Evolutionary conservation across 2,329 filamentous ascomycete genomes (phyloP), one percentile per base, ranked within the genome.

Genomic region (Chalaropsis thielavioides): DNA sequence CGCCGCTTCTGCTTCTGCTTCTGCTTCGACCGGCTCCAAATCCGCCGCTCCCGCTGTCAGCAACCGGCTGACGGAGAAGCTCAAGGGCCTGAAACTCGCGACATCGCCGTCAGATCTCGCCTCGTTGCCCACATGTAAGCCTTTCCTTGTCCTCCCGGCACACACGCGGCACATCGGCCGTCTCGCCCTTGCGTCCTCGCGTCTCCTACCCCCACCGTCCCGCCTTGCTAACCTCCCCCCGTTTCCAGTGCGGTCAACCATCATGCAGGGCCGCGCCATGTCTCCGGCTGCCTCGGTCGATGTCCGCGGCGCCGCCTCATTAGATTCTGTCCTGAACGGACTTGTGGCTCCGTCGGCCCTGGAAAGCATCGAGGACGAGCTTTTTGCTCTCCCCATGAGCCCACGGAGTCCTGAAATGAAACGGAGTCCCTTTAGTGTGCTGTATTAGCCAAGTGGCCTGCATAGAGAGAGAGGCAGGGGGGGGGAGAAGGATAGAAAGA

Each of bases 381-480:
- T 96, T 1, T 96, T 96, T 72, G 91, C 90, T 0, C 81, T 95
- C 63, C 90, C 90, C 1, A 84, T 96, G 76, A 92, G 89, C 71
- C 91, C 91, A 0, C 80, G 91, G 62, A 92, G 89, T 70, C 91
- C 91, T 0, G 90, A 95, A 69, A 90, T 94, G 79, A 84, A 85
- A 63, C 89, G 85, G 70, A 92, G 89, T 71, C 91, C 90, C 0
- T 96, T 96, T 72, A 84, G 81, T 70, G 75, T 82, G 31, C 68
- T 82, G 64, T 75, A 69, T 66, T 60, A 54, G 64, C 64, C 10
- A 2, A 11, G 27, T 17, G 5, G 24, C 11, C 22, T 2, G 51
- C 51, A 15, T 31, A 35, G 27, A n/a, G 22, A 56, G 27, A 56
- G 27, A 35, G 24, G 8, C 15, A 31, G 27, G 31, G 27, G 22